A percentile compares a stretch with the other conserved stretches of the same genome.
phyloP scores from a whole-genome alignment of 2,329 filamentous ascomycete species.

The Trichothecium sympodiale region DNA sequence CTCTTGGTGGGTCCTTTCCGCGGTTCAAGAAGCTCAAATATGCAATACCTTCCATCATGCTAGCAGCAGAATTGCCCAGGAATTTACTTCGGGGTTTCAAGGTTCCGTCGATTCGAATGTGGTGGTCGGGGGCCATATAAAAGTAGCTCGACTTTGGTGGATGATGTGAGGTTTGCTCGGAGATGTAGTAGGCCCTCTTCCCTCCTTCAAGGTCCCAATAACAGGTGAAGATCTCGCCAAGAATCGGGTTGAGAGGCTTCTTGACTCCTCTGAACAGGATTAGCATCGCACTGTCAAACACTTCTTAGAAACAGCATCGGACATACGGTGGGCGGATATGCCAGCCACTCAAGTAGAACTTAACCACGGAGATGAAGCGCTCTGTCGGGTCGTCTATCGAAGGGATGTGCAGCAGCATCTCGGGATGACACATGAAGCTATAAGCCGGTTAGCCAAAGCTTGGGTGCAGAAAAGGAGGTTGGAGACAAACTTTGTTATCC shows the following conservation, averaged over 20 bases:
- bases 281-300: conserved; percentile 9
- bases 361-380: conserved; percentile 89
- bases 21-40: conserved; percentile 74
- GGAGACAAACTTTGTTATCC: conserved; percentile 81
- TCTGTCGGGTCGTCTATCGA: conserved; percentile 78
- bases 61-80: conserved; percentile 91
- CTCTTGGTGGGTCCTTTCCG: conserved; percentile 50
- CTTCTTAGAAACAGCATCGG: conserved; percentile 2
- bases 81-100: conserved; percentile 93
- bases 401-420: conserved; percentile 83
- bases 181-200: conserved; percentile 87
- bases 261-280: conserved; percentile 67
- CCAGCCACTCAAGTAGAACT: conserved; percentile 98
- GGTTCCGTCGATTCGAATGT: conserved; percentile 91
- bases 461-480: conserved; percentile 2
- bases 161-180: conserved; percentile 96
- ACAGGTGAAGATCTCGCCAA: conserved; percentile 89
- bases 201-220: conserved; percentile 88
- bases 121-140: conserved; percentile 88
- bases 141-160: conserved; percentile 99
- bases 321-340: conserved; percentile 93
- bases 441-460: conserved; percentile 4
- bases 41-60: conserved; percentile 95
- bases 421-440: conserved; percentile 98
- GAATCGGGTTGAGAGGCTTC: conserved; percentile 92